Conservation (phyloP, 208 protist genomes). For the Naegleria lovaniensis region DNA sequence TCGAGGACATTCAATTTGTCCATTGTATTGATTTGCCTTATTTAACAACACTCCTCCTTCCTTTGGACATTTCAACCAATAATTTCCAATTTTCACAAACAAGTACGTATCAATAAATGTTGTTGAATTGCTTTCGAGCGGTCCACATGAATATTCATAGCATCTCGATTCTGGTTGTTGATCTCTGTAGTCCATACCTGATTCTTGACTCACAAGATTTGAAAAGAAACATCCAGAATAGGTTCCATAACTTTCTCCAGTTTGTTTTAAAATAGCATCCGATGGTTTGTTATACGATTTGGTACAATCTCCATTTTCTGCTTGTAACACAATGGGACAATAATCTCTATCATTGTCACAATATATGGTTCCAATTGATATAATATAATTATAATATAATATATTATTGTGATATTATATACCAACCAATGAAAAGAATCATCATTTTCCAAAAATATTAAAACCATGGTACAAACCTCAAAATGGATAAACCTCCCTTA, state of each 20-base stretch:
- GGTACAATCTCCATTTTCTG: neutral
- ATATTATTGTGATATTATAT: too few species aligned
- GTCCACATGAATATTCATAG: neutral
- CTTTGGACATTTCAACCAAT: neutral
- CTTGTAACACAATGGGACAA: neutral
- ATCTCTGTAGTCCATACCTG: neutral
- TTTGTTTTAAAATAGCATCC: neutral
- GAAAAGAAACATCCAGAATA: neutral
- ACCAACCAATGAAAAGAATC: too few species aligned
- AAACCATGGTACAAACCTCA: neutral
- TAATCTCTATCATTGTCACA: neutral
- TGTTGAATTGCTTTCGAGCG: neutral
- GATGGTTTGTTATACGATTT: neutral
- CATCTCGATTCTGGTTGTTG: neutral
- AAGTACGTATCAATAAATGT: neutral
- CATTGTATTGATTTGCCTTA: neutral
- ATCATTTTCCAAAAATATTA: too few species aligned
- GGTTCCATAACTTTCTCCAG: neutral
- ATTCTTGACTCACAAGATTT: neutral
- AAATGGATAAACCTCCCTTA: neutral
- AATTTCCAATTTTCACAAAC: neutral
- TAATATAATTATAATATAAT: too few species aligned
- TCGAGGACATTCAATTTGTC: neutral
- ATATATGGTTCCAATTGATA: too few species aligned
- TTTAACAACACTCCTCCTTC: neutral